Evolutionary conservation across 192 early-diverging fungal species (phyloP), one percentile per base, ranked within the genome.

Genomic region (Backusella westeae): DNA sequence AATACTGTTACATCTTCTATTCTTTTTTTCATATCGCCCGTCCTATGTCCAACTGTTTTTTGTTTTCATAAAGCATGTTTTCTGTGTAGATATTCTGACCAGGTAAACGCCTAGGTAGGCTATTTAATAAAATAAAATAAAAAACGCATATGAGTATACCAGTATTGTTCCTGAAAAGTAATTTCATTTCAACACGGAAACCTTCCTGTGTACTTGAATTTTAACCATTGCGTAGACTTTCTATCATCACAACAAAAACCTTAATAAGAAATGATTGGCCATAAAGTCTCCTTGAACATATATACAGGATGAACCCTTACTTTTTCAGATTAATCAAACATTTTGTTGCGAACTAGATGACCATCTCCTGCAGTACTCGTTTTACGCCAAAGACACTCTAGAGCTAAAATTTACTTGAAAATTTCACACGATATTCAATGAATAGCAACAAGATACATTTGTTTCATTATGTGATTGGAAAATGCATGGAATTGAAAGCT

Each of bases 241-340:
- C 53, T 59, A 59, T 59, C 53, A 59, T 23, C n/a, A 59, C 53
- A 59, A 59, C 53, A 44, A 59, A 21, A 59, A 59, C 53, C 10
- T 59, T 59, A 49, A n/a, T 49, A 49, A 49, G 19, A 49, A 49
- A 49, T 49, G 46, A n/a, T 49, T 49, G 46, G 46, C 17, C 17
- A 49, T n/a, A 17, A 49, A 17, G 6, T n/a, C 46, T 49, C 46
- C 46, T 49, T 49, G 46, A 39, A 49, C n/a, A 3, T 10, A 59
- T 26, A 21, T 3, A 21, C 14, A 19, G 19, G 14, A 52, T 53
- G 52, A 14, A 29, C 21, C 56, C 56, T 63, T 23, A 63, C 26
- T 63, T 63, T 59, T 63, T 63, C 26, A 63, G 56, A 63, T 63
- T 63, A 63, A 63, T 63, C 21, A 63, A 63, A 63, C 23, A 63